These are phyloP conservation scores for Pelargonium fulgidum DNA, from an alignment of 441 rosid species.

Conservation along the genomic window DNA sequence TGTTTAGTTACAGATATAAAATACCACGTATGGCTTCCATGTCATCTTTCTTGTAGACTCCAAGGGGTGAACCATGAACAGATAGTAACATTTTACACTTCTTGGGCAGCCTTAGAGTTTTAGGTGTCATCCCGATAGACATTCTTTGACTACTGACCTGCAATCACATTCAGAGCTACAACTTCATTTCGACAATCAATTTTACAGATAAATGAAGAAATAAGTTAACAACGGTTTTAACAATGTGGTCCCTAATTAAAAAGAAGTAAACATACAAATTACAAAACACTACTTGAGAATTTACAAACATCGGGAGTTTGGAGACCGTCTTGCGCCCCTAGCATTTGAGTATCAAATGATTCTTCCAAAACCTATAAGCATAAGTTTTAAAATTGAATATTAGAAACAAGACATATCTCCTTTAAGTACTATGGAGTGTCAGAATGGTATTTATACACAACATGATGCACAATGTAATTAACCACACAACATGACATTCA, in stretches of 20 bases:
- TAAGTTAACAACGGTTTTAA: neutral
- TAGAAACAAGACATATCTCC: neutral
- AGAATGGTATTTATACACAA: neutral
- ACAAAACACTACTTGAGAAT: slow-evolving; percentile 12
- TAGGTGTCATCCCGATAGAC: slow-evolving; percentile 86
- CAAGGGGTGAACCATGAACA: slow-evolving; percentile 84
- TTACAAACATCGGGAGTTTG: slow-evolving; percentile 70
- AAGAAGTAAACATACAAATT: neutral
- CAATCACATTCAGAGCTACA: slow-evolving; percentile 8
- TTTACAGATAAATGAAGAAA: neutral
- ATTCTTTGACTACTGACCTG: slow-evolving; percentile 71
- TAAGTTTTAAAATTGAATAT: slow-evolving; percentile 9
- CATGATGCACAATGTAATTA: neutral
- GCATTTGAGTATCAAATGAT: slow-evolving; percentile 40
- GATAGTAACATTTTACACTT: slow-evolving; percentile 85
- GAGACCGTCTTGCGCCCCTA: slow-evolving; percentile 41
- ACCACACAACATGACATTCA: neutral
- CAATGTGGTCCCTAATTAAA: neutral
- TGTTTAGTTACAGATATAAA: neutral
- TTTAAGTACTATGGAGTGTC: neutral
- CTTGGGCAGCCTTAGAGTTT: slow-evolving; percentile 64
- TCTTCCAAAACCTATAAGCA: slow-evolving; percentile 48
- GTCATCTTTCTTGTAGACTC: slow-evolving; percentile 71
- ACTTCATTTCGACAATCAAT: neutral
- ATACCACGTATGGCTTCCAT: slow-evolving; percentile 83